These are phyloP conservation scores for Suillus hirtellus DNA, from an alignment of 768 basidiomycete species.

Conservation along the genomic window DNA sequence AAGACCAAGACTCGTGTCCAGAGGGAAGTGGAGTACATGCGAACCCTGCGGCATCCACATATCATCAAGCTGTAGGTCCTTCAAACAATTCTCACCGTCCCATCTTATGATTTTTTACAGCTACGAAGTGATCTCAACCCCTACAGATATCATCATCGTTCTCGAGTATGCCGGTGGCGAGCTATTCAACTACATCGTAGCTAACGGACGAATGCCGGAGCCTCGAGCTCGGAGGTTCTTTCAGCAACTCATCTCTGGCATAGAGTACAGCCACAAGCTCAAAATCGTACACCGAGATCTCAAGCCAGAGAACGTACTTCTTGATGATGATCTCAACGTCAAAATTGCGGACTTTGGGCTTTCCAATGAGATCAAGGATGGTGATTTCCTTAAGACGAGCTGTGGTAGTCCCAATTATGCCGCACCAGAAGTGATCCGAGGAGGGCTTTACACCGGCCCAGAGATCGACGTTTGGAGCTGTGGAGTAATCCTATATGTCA, in stretches of 20 bases:
- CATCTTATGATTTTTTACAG: slow-evolving; percentile 34
- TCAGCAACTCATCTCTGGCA: slow-evolving; percentile 96
- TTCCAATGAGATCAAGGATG: slow-evolving; percentile 94
- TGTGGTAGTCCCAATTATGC: slow-evolving; percentile 99
- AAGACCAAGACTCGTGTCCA: slow-evolving; percentile 92
- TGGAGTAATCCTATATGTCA: slow-evolving; percentile 98
- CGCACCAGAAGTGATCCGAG: slow-evolving; percentile 96
- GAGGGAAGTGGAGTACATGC: slow-evolving; percentile 96
- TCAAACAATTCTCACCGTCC: not conserved
- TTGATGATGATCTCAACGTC: slow-evolving; percentile 83
- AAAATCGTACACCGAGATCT: slow-evolving; percentile 98
- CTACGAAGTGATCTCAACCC: slow-evolving; percentile 89
- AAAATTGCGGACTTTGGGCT: slow-evolving; percentile 99
- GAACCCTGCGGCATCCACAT: slow-evolving; percentile 90
- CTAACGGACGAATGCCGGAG: slow-evolving; percentile 90
- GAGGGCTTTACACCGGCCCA: slow-evolving; percentile 93
- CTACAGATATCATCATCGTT: slow-evolving; percentile 97
- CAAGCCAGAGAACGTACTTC: slow-evolving; percentile 93
- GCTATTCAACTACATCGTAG: slow-evolving; percentile 97
- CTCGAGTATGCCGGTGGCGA: slow-evolving; percentile 96
- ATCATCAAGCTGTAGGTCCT: slow-evolving; percentile 90
- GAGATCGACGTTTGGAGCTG: slow-evolving; percentile 99
- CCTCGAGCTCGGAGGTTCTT: slow-evolving; percentile 90
- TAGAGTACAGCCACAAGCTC: slow-evolving; percentile 94
- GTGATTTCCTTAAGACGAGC: slow-evolving; percentile 94